Evolutionary conservation across 495 filamentous ascomycete species (phyloP).

Genomic region (Rusavskia elegans): DNA sequence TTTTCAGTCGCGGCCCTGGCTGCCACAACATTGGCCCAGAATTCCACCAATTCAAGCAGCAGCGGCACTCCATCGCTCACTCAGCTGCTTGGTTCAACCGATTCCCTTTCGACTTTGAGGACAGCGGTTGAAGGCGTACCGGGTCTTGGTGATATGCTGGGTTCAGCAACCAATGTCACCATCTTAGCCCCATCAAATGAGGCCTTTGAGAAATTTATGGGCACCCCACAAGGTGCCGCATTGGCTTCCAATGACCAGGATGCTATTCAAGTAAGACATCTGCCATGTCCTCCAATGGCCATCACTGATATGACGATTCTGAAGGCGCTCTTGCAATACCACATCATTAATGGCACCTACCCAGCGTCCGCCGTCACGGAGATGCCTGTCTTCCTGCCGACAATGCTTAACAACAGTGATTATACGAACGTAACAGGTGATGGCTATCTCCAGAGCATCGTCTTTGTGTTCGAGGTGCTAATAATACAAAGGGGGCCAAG

Average conservation of each 20-base stretch:
- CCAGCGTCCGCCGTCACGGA: slow-evolving; percentile 21
- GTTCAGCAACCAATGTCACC: slow-evolving; percentile 36
- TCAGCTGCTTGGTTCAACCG: not conserved
- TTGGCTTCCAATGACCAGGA: slow-evolving; percentile 17
- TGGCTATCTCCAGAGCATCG: too few relatives aligned
- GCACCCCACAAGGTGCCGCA: slow-evolving; percentile 9
- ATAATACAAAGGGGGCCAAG: slow-evolving; percentile 9
- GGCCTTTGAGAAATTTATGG: slow-evolving; percentile 30
- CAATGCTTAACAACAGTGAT: not conserved
- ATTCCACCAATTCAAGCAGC: not conserved
- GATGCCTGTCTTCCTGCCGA: slow-evolving; percentile 36
- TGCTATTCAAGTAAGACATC: not conserved
- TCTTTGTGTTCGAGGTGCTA: too few relatives aligned
- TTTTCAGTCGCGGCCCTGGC: not conserved
- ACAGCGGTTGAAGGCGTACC: slow-evolving; percentile 15
- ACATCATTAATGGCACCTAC: slow-evolving; percentile 44
- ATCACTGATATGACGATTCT: slow-evolving; percentile 19
- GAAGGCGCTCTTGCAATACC: slow-evolving; percentile 41
- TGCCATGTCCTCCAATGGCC: not conserved
- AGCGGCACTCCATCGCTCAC: slow-evolving; percentile 19
- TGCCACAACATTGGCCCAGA: not conserved
- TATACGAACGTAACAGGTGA: slow-evolving; percentile 14
- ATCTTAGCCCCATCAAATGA: slow-evolving; percentile 48
- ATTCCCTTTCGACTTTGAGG: not conserved
- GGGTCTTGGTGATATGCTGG: slow-evolving; percentile 22